phyloP scores from a whole-genome alignment of 1,284 basidiomycete species.

The Xerocomus amazonicus region DNA sequence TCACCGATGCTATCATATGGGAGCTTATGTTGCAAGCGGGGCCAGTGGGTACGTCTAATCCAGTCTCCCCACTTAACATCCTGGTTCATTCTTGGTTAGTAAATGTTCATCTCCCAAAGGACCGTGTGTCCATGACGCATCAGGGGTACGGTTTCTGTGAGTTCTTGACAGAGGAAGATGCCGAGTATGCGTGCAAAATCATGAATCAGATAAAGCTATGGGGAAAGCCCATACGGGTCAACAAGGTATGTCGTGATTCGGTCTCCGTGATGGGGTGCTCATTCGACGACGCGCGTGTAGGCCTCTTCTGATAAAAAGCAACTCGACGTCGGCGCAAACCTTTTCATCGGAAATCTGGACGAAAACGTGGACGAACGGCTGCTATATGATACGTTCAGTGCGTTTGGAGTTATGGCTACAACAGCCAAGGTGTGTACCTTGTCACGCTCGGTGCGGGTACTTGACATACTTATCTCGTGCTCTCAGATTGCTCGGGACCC shows the following conservation, averaged over 20 bases:
- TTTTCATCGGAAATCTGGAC: constrained; percentile 95
- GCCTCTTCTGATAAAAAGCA: constrained; percentile 74
- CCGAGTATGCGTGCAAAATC: constrained; percentile 99
- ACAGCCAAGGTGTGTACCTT: constrained; percentile 79
- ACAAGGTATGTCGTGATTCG: constrained; percentile 13
- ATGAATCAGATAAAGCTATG: constrained; percentile 99
- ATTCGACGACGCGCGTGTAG: constrained; percentile 8
- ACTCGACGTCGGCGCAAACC: constrained; percentile 95
- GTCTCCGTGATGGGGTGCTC: neutral
- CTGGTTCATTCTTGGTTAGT: constrained; percentile 46
- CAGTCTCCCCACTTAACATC: neutral
- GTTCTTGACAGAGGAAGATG: constrained; percentile 96
- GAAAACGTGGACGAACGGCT: constrained; percentile 90
- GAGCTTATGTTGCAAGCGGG: constrained; percentile 99
- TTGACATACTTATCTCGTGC: neutral
- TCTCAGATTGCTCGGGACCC: constrained; percentile 60
- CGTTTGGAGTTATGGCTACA: constrained; percentile 91
- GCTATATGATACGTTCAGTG: constrained; percentile 92
- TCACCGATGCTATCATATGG: constrained; percentile 93
- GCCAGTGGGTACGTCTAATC: constrained; percentile 75
- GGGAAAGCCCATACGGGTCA: constrained; percentile 94
- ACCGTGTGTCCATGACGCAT: constrained; percentile 95
- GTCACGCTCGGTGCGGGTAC: neutral
- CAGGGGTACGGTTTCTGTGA: constrained; percentile 99
- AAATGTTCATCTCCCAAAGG: constrained; percentile 98